Evolutionary conservation across 148 eudicot species (phyloP).

Genomic region (Pouteria glomerata): DNA sequence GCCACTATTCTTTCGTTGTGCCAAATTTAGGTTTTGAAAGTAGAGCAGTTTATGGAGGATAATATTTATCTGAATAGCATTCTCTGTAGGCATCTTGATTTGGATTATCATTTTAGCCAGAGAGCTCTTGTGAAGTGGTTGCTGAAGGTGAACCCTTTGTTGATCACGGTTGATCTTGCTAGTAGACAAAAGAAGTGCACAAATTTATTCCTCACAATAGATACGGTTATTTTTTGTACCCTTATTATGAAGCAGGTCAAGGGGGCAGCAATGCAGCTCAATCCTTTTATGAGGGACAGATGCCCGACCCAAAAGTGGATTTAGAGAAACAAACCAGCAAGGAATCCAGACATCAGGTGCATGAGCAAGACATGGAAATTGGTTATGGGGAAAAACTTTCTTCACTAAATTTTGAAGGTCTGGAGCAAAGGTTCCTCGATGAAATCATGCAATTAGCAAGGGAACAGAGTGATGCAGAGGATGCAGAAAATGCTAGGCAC

Average conservation of each 20-base stretch:
- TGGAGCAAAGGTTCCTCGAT: conserved; percentile 45
- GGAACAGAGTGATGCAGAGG: conserved; percentile 54
- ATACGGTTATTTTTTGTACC: background rate
- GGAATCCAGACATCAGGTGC: background rate
- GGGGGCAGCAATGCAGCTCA: conserved; percentile 27
- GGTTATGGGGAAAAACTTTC: conserved; percentile 50
- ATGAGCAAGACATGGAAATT: conserved; percentile 51
- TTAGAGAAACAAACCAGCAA: conserved; percentile 20
- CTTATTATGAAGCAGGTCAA: conserved; percentile 28
- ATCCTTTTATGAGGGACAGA: conserved; percentile 31
- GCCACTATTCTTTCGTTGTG: too few relatives aligned
- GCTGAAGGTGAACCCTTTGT: background rate
- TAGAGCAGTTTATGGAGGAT: background rate
- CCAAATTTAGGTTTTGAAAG: too few relatives aligned
- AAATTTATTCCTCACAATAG: background rate
- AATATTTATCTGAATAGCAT: background rate
- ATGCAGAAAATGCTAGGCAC: conserved; percentile 57
- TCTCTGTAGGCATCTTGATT: background rate
- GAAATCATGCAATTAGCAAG: conserved; percentile 40
- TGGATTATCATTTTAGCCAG: background rate
- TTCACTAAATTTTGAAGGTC: conserved; percentile 32
- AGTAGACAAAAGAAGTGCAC: background rate
- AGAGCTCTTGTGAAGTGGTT: background rate
- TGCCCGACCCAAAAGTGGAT: conserved; percentile 25
- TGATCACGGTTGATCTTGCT: background rate